A percentile compares a stretch with the other conserved stretches of the same genome.
phyloP scores from a whole-genome alignment of 306 rosid species.

The Dalbergia cochinchinensis region DNA sequence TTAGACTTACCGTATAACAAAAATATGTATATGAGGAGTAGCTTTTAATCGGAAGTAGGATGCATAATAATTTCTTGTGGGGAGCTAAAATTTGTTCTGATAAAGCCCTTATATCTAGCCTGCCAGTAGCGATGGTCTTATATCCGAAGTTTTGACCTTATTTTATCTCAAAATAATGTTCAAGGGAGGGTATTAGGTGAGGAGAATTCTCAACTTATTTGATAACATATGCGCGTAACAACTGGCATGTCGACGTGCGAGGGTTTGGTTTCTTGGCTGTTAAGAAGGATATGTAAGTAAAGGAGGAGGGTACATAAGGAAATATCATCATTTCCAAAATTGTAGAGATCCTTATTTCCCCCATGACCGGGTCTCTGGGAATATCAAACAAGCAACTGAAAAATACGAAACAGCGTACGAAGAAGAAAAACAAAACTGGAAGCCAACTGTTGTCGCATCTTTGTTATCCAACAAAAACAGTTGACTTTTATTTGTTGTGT shows the following conservation, averaged over 20 bases:
- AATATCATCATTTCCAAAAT: conserved; percentile 50
- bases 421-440: not conserved
- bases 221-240: not conserved
- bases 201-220: not conserved
- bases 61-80: too few relatives aligned
- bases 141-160: too few relatives aligned
- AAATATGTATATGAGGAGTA: too few relatives aligned
- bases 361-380: conserved; percentile 59
- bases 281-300: not conserved
- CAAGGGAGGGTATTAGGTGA: too few relatives aligned
- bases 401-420: not conserved
- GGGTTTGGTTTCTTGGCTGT: not conserved
- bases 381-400: conserved; percentile 35
- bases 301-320: not conserved
- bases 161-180: too few relatives aligned
- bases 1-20: too few relatives aligned
- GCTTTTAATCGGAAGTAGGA: too few relatives aligned
- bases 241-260: conserved; percentile 30
- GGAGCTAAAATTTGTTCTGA: too few relatives aligned
- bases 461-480: conserved; percentile 23
- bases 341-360: conserved; percentile 54
- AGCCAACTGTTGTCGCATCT: not conserved
- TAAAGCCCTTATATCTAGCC: too few relatives aligned
- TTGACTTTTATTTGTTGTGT: not conserved
- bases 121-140: too few relatives aligned